These are phyloP conservation scores for Fusarium sp. DNA, from an alignment of 2,329 filamentous ascomycete species.

Conservation along the genomic window DNA sequence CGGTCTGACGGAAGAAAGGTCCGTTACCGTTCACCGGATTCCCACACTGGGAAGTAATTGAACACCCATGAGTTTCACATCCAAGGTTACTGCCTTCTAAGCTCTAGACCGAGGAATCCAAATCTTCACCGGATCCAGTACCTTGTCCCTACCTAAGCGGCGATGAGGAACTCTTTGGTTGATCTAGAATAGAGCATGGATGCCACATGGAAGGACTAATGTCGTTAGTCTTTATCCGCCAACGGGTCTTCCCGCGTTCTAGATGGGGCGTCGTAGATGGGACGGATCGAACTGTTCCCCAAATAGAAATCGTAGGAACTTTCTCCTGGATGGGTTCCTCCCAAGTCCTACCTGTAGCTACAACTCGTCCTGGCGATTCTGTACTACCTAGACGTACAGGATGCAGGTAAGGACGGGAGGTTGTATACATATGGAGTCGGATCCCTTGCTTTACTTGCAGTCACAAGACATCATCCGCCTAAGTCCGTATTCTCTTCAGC, in stretches of 20 bases:
- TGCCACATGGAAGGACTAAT: conserved; percentile 25
- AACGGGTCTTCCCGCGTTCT: conserved; percentile 20
- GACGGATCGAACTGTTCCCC: conserved; percentile 3
- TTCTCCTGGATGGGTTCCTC: neutral
- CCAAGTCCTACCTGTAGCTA: neutral
- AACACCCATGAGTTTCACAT: conserved; percentile 1
- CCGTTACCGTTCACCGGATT: neutral
- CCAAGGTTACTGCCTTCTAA: neutral
- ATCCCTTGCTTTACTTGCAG: conserved; percentile 5
- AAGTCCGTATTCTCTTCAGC: conserved; percentile 6
- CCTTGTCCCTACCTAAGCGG: conserved; percentile 6
- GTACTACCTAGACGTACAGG: neutral
- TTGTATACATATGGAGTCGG: conserved; percentile 8
- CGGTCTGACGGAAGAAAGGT: neutral
- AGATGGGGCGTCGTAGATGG: neutral
- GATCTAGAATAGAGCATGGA: conserved; percentile 27
- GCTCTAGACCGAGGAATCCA: neutral
- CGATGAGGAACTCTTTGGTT: neutral
- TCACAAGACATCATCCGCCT: neutral
- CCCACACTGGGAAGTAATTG: neutral
- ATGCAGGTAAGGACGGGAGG: conserved; percentile 14
- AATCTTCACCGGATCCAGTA: conserved; percentile 1
- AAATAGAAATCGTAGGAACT: neutral
- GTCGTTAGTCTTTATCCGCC: conserved; percentile 13
- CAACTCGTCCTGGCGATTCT: neutral